A percentile compares a stretch with the other conserved stretches of the same genome.
These are phyloP conservation scores for Chytridium lagenaria DNA, from an alignment of 371 early-diverging fungal species.

Conservation along the genomic window DNA sequence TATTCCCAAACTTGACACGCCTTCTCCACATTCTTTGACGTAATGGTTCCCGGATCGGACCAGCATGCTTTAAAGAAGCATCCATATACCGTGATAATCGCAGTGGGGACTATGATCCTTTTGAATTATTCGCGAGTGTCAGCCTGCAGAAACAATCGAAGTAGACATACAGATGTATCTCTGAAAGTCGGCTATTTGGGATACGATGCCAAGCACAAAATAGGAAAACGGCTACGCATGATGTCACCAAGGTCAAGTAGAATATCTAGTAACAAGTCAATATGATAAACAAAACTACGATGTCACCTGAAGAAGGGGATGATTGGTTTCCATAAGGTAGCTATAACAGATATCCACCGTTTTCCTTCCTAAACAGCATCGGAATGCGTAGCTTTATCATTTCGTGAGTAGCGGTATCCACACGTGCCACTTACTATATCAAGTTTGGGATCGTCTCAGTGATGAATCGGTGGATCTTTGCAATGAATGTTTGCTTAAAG, in stretches of 20 bases:
- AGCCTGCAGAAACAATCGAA: too few species aligned
- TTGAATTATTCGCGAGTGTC: too few species aligned
- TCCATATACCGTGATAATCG: slow-evolving; percentile 33
- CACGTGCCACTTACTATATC: slow-evolving; percentile 27
- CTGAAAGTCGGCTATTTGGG: slow-evolving; percentile 36
- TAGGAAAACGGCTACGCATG: slow-evolving; percentile 36
- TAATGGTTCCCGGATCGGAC: slow-evolving; percentile 50
- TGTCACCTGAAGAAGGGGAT: slow-evolving; percentile 42
- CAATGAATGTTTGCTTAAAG: slow-evolving; percentile 33
- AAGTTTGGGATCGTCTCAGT: slow-evolving; percentile 33
- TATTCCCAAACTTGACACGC: slow-evolving; percentile 43
- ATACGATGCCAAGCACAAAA: slow-evolving; percentile 39
- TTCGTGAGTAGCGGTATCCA: neutral
- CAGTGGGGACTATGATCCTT: slow-evolving; percentile 33
- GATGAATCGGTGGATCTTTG: slow-evolving; percentile 18
- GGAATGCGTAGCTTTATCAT: slow-evolving; percentile 16
- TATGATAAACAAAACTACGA: neutral
- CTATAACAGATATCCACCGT: slow-evolving; percentile 16
- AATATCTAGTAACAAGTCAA: slow-evolving; percentile 40
- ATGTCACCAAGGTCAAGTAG: slow-evolving; percentile 48
- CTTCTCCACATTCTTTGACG: slow-evolving; percentile 37
- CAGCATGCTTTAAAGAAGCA: slow-evolving; percentile 42
- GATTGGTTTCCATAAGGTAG: slow-evolving; percentile 25
- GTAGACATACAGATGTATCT: slow-evolving; percentile 41
- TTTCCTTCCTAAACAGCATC: slow-evolving; percentile 22